Conservation (phyloP, 2,329 filamentous ascomycete species). For the Microcyclospora pomicola region DNA sequence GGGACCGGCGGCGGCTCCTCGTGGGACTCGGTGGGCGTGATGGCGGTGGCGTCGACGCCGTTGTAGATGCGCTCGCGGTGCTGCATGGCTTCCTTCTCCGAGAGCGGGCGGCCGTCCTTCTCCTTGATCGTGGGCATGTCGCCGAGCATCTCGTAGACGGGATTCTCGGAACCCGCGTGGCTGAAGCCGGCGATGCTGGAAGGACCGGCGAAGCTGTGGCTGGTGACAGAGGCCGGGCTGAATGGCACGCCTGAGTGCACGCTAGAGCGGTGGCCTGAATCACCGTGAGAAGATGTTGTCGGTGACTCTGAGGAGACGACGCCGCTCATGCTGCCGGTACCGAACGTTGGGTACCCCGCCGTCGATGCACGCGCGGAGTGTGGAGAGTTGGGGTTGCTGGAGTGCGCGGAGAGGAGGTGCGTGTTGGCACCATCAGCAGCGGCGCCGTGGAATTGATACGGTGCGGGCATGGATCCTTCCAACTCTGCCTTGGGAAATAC, state of each 20-base stretch:
- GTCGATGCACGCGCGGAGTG: no score
- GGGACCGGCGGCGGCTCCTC: no score
- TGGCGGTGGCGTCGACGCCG: constrained; percentile 24
- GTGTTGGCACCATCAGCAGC: constrained; percentile 5
- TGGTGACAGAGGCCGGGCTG: constrained; percentile 10
- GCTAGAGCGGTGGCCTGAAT: constrained; percentile 13
- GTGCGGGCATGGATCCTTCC: constrained; percentile 13
- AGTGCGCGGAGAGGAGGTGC: constrained; percentile 10
- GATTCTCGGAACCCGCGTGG: constrained; percentile 17
- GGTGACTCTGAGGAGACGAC: constrained; percentile 1
- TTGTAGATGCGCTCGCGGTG: constrained; percentile 33
- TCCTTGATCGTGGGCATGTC: constrained; percentile 41
- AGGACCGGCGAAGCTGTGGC: no score
- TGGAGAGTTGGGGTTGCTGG: constrained; percentile 2
- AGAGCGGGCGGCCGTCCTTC: constrained; percentile 32
- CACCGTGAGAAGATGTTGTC: constrained; percentile 10
- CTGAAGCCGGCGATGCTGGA: background rate
- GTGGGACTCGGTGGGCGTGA: background rate
- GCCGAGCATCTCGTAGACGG: constrained; percentile 38
- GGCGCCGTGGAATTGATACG: background rate
- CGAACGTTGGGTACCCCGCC: background rate
- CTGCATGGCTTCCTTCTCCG: constrained; percentile 36
- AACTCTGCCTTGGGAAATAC: constrained; percentile 36
- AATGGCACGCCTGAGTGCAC: background rate
- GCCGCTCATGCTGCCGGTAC: background rate